Conservation (phyloP, 371 early-diverging fungal genomes). For the Actinomortierella ambigua region DNA sequence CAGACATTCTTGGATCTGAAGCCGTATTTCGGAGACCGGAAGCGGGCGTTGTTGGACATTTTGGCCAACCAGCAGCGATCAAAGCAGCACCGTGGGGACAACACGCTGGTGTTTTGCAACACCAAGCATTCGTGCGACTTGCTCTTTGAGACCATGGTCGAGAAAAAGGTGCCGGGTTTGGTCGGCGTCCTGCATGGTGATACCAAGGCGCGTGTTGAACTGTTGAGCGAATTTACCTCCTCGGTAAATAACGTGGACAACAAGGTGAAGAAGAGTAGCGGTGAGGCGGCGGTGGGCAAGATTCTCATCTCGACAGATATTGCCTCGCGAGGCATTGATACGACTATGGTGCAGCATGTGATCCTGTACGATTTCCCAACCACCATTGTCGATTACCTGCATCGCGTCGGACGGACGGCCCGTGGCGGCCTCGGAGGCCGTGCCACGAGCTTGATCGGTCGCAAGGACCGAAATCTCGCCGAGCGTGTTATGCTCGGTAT, state of each 20-base stretch:
- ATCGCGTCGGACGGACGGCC: slow-evolving; percentile 97
- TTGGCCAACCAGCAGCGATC: slow-evolving; percentile 63
- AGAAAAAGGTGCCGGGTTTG: slow-evolving; percentile 62
- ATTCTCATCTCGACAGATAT: slow-evolving; percentile 93
- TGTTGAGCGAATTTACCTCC: slow-evolving; percentile 49
- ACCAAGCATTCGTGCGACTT: slow-evolving; percentile 69
- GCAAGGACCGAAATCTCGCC: slow-evolving; percentile 78
- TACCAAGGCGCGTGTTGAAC: slow-evolving; percentile 52
- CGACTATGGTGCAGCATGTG: slow-evolving; percentile 90
- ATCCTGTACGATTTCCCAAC: slow-evolving; percentile 95
- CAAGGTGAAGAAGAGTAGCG: slow-evolving; percentile 10
- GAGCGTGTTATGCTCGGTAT: slow-evolving; percentile 78
- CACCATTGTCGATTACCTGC: slow-evolving; percentile 91
- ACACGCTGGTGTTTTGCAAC: slow-evolving; percentile 89
- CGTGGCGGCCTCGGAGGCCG: slow-evolving; percentile 87
- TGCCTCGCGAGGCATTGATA: slow-evolving; percentile 94
- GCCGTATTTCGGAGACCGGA: slow-evolving; percentile 63
- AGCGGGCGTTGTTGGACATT: slow-evolving; percentile 73
- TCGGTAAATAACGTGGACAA: slow-evolving; percentile 5
- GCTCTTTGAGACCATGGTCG: slow-evolving; percentile 61
- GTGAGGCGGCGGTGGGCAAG: slow-evolving; percentile 40
- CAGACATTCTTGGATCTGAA: slow-evolving; percentile 80
- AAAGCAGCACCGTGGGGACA: slow-evolving; percentile 43
- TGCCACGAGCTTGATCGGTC: slow-evolving; percentile 82
- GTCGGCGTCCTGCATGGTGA: slow-evolving; percentile 62